A percentile compares a stretch with the other conserved stretches of the same genome.
These are phyloP conservation scores for Mucor sp. DNA, from an alignment of 371 early-diverging fungal genomes.

Conservation along the genomic window DNA sequence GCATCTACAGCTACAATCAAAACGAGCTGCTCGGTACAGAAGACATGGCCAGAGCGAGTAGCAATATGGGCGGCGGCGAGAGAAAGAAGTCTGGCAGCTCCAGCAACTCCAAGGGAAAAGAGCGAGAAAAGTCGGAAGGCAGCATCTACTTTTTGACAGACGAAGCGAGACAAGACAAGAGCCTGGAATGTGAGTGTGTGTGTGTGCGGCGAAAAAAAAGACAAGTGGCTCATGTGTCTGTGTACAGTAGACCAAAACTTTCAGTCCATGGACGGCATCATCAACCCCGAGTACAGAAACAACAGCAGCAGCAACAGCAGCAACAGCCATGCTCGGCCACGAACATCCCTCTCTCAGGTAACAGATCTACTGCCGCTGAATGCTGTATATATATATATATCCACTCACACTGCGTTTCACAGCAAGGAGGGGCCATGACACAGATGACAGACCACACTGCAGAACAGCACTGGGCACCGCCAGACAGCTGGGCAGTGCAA, in stretches of 20 bases:
- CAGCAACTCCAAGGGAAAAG: constrained; percentile 19
- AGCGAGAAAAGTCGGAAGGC: constrained; percentile 16
- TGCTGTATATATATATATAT: too few relatives aligned
- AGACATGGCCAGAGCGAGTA: not conserved
- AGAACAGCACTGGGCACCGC: constrained; percentile 64
- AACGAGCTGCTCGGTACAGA: constrained; percentile 4
- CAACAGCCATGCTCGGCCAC: not conserved
- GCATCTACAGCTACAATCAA: constrained; percentile 2
- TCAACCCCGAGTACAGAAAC: constrained; percentile 40
- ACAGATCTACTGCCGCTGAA: too few relatives aligned
- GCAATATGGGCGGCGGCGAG: not conserved
- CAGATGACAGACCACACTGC: not conserved
- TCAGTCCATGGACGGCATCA: constrained; percentile 51
- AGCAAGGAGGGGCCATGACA: not conserved
- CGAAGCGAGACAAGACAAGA: constrained; percentile 5
- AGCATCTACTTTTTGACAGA: constrained; percentile 11
- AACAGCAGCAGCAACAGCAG: too few relatives aligned
- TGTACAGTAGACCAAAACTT: constrained; percentile 46
- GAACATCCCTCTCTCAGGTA: constrained; percentile 14
- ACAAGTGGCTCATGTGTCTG: not conserved
- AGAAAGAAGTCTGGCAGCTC: constrained; percentile 23
- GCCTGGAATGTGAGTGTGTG: not conserved
- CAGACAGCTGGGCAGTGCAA: constrained; percentile 73
- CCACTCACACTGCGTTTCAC: not conserved
- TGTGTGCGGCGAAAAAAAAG: too few relatives aligned